phyloP scores from a whole-genome alignment of 2,329 filamentous ascomycete species.

The Mariannaea elegans region DNA sequence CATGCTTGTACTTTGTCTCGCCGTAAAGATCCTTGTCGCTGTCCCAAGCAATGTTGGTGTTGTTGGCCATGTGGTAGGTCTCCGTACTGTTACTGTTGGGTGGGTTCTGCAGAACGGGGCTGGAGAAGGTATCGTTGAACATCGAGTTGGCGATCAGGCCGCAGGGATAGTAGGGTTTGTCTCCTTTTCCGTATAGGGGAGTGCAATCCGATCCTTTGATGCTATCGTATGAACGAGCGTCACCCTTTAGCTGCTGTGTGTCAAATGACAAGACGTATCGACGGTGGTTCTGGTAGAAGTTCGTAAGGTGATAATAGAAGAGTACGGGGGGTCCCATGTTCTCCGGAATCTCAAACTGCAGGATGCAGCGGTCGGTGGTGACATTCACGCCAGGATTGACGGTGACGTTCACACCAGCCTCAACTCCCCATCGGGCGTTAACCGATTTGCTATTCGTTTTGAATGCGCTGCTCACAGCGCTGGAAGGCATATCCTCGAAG shows the following conservation, averaged over 20 bases:
- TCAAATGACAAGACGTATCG: slow-evolving; percentile 94
- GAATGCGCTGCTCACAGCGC: slow-evolving; percentile 75
- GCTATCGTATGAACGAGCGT: slow-evolving; percentile 64
- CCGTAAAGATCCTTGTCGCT: slow-evolving; percentile 86
- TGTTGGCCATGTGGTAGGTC: slow-evolving; percentile 80
- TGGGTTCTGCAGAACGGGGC: slow-evolving; percentile 68
- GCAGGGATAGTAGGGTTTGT: slow-evolving; percentile 89
- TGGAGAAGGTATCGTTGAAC: slow-evolving; percentile 91
- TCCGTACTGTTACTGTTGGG: slow-evolving; percentile 45
- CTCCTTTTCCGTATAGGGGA: slow-evolving; percentile 67
- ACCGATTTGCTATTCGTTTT: slow-evolving; percentile 59
- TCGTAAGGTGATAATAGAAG: slow-evolving; percentile 94
- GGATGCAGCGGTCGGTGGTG: slow-evolving; percentile 67
- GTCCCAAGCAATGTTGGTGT: slow-evolving; percentile 82
- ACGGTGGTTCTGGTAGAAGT: slow-evolving; percentile 99
- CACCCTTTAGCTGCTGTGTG: slow-evolving; percentile 80
- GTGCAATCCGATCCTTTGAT: slow-evolving; percentile 78
- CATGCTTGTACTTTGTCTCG: slow-evolving; percentile 69
- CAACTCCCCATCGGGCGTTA: slow-evolving; percentile 54
- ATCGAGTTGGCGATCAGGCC: slow-evolving; percentile 95
- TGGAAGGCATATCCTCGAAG: slow-evolving; percentile 62
- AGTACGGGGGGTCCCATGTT: slow-evolving; percentile 83
- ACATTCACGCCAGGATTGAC: slow-evolving; percentile 47
- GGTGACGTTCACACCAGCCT: slow-evolving; percentile 50
- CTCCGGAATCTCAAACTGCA: slow-evolving; percentile 83